Evolutionary conservation across 2,329 filamentous ascomycete species (phyloP), one percentile per base, ranked within the genome.

Genomic region (Sclerotinia borealis): DNA sequence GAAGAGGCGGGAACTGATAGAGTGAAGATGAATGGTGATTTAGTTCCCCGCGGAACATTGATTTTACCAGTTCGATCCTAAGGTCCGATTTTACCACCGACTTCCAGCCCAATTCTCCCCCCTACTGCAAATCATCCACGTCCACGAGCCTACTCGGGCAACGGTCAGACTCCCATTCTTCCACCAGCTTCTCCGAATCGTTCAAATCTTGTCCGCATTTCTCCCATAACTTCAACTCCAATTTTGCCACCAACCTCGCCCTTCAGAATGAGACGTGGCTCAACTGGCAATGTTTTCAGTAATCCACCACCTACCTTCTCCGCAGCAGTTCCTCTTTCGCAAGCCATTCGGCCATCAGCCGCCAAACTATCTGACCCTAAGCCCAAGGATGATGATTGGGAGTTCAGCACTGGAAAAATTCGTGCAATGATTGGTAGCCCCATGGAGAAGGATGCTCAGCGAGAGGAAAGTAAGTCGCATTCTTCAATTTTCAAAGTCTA

Each of bases 391-490:
- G 27, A 55, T 25, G 67, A 64, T 11, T 71, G 70, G 70, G 70
- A 71, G 51, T 34, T 63, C 2, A 59, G 27, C 6, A 49, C 56
- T 15, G 70, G 69, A 7, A 66, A 62, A 5, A 36, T 71, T 31
- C 50, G 68, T 15, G 66, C 63, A 5, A 39, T 31, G 8, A 41
- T 67, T 5, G 36, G 25, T 4, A 34, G 39, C n/a, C 36, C 50
- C 4, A 36, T 25, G 15, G 56, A 66, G 3, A 66, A 67, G 36
- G 65, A 68, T 29, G 63, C 63, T 0, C 64, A 69, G 11, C 27
- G 56, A 0, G 65, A 67, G 36, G 68, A 71, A 45, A 71, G 70
- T 71, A 65, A 63, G 65, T 68, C 15, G 13, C 27, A 29, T 10
- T 10, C 9, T 58, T 25, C 17, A 8, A 31, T 13, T 17, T 47